Evolutionary conservation across 2,329 filamentous ascomycete species (phyloP), one percentile per base, ranked within the genome.

Genomic region (Ophiognomonia clavigignenti-juglandacearum): DNA sequence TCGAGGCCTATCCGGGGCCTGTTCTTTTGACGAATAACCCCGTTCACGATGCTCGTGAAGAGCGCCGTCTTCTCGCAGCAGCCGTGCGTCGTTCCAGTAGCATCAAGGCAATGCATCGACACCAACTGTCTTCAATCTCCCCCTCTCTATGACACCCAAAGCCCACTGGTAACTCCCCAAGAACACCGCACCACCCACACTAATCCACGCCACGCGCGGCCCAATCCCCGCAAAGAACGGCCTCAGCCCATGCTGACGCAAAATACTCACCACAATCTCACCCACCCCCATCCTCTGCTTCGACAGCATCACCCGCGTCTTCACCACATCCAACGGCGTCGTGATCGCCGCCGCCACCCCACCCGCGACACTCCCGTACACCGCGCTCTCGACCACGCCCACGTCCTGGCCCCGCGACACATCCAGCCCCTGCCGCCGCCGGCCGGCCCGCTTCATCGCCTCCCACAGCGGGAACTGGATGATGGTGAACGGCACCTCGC

Each of bases 381-480:
- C 58, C 0, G 86, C 93, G 56, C 88, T 93, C 69, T 96, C 90
- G 2, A 77, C 68, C 0, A 86, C 90, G 14, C 82, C 77, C 2
- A 93, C 72, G 61, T 75, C 69, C 54, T 51, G 56, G 3, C 60
- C 57, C 14, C 54, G 56, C 3, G 42, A 51, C 3, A 53, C 51
- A 1, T 51, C 50, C 7, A 51, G 54, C n/a, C 51, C 41, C 27
- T 38, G 50, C 27, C 60, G 61, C 38, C 70, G 62, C 39, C 72
- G 64, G 34, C 69, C 58, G 77, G 80, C 88, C 35, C 74, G 73
- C 75, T 96, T 97, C 76, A 97, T 79, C 4, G 78, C 82, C 69
- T 98, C 93, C 93, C 93, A 98, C 53, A 98, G 77, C 38, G 93
- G 93, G 64, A 98, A 98, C 67, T 98, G 93, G 53, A 98, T 86